Evolutionary conservation across 306 rosid species (phyloP), one percentile per base, ranked within the genome.

Genomic region (Vachellia collinsii): DNA sequence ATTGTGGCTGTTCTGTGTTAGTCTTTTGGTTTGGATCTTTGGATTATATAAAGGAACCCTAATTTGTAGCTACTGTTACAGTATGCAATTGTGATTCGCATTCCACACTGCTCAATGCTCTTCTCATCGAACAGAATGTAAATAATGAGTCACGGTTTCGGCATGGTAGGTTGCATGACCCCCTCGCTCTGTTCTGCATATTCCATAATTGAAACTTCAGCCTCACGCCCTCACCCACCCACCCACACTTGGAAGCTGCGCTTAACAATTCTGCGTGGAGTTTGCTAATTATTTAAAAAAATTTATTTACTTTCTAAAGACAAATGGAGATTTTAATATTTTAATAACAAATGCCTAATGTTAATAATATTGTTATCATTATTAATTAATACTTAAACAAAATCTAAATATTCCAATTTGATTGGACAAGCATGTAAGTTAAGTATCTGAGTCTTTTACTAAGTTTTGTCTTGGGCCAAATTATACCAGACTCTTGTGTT

Each of bases 1-100:
- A n/a, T 67, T 47, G 4, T 79, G 78, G 20, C 70, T 69, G 29
- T 78, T 69, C 79, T 77, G 61, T 74, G 43, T 56, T 56, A 56
- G 1, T 44, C 29, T 67, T 75, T 84, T 67, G 84, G 3, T 83
- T 76, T 66, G 34, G 42, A 66, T 23, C 73, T 77, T 75, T 85
- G 62, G 76, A 71, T 51, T 67, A 78, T 82, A 50, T 44, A 44
- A 39, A 79, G 82, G 72, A 86, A 71, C 74, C 16, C 38, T 25
- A 41, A 43, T 17, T 78, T 73, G 43, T 87, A 75, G 64, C 81
- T 41, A 11, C 39, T 80, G 23, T 70, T 81, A 29, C 34, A 29
- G 43, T 70, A 7, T 68, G 70, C 20, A 34, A 34, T 6, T 13
- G 43, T 65, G 11, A 14, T 63, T 63, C 43, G 1, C 14, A 63